These are phyloP conservation scores for Cardiospermum halicacabum DNA, from an alignment of 345 rosid genomes.

Conservation along the genomic window DNA sequence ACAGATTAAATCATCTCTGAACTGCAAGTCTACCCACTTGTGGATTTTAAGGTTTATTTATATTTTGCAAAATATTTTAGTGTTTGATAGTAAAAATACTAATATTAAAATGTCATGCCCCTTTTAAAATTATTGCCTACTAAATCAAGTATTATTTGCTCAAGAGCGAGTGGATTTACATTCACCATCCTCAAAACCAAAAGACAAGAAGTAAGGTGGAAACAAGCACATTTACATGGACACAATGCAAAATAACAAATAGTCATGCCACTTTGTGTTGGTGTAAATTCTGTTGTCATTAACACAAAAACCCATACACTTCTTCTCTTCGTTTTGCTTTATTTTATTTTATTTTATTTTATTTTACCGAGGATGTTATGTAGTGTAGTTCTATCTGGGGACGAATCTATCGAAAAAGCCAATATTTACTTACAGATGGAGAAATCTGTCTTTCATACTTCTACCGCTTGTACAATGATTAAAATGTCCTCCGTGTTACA, in stretches of 20 bases:
- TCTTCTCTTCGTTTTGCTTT: neutral
- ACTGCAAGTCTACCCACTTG: neutral
- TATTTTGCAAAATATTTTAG: no score
- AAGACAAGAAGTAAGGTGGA: neutral
- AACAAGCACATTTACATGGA: neutral
- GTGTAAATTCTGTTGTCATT: slow-evolving; percentile 5
- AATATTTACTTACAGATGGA: no score
- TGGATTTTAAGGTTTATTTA: neutral
- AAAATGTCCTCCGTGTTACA: no score
- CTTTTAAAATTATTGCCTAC: no score
- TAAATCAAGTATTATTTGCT: no score
- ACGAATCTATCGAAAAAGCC: no score
- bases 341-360: neutral
- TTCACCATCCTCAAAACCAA: slow-evolving; percentile 9
- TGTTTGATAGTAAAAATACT: no score
- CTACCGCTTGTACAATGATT: no score
- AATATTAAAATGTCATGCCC: no score
- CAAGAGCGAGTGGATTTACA: neutral
- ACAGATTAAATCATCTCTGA: neutral
- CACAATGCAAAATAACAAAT: neutral
- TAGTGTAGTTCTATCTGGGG: neutral
- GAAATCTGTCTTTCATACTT: no score
- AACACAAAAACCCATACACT: neutral
- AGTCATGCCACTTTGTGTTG: neutral
- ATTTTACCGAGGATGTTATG: neutral